Base-by-base conservation (phyloP, 1,139 yeast species). In the Candida pseudoviswanathii region DNA sequence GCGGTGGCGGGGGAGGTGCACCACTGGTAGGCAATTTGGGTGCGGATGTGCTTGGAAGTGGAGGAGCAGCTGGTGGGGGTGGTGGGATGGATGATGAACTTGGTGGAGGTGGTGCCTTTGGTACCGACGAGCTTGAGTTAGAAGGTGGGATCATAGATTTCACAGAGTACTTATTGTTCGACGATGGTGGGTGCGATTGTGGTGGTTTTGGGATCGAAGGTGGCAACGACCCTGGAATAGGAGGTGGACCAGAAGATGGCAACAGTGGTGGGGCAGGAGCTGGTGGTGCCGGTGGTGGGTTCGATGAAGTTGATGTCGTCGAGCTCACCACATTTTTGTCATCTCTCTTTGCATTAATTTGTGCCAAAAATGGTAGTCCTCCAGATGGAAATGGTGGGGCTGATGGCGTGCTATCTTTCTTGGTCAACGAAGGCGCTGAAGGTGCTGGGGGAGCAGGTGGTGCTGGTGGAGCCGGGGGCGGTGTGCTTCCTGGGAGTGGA, bases 311-410 rank as follows among this genome's bases (percentile, higher is more conserved):
- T 30, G 41, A 30, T 25, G 52, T 45, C 9, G 40, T 46, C 7
- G 58, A 49, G 61, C 86, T 95, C 54, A 86, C 79, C 0, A 92
- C 88, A 42, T 77, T 79, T 0, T 77, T 56, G 41, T 81, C 84
- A 52, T 78, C 78, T 58, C 86, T 67, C 54, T 76, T 80, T 43
- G 77, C 75, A 56, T 81, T 80, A 41, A 82, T 82, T 50, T 82
- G 81, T 1, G 84, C 81, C 41, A 82, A 67, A 57, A 82, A 82
- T 4, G 83, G 81, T 10, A 78, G 59, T 0, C 70, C 64, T 8
- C 67, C 65, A 11, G 61, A 52, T 10, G 59, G 52, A 7, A 55
- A 61, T 47, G 65, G 45, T n/a, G 64, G 59, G 2, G 62, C 49
- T 7, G 63, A 59, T 40, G 58, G 48, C 16, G 16, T 16, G 16